Conservation (phyloP, 495 filamentous ascomycete genomes). For the Hyaloscypha hepaticicola region DNA sequence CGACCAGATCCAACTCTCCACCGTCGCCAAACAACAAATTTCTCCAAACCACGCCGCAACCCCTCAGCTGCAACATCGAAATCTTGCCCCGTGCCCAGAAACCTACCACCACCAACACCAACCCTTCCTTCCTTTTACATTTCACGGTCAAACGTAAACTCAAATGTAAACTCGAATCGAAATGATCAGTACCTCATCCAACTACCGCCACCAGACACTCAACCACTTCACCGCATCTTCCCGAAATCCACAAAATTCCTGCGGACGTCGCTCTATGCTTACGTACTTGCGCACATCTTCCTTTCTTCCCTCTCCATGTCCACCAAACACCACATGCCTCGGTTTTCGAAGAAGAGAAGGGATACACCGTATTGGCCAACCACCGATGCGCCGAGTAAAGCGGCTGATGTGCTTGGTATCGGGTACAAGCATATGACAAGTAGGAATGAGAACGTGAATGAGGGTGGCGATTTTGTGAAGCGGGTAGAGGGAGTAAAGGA, state of each 20-base stretch:
- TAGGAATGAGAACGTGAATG: background rate
- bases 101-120: background rate
- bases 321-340: background rate
- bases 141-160: background rate
- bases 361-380: conserved; percentile 15
- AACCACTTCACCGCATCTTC: conserved; percentile 58
- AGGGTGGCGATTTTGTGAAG: background rate
- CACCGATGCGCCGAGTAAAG: background rate
- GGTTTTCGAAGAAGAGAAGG: background rate
- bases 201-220: conserved; percentile 8
- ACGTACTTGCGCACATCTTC: conserved; percentile 63
- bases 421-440: background rate
- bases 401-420: conserved; percentile 6
- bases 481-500: conserved; percentile 3
- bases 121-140: no score
- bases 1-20: background rate
- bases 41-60: conserved; percentile 2
- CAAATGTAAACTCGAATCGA: conserved; percentile 40
- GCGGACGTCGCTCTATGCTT: conserved; percentile 62
- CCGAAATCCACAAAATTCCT: conserved; percentile 52
- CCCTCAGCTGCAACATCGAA: background rate
- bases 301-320: conserved; percentile 42
- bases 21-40: conserved; percentile 7
- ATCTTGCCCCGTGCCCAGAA: background rate
- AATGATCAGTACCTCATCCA: conserved; percentile 19